Base-by-base conservation (phyloP, 2,329 filamentous ascomycete genomes). In the Dissoconium aciculare region DNA sequence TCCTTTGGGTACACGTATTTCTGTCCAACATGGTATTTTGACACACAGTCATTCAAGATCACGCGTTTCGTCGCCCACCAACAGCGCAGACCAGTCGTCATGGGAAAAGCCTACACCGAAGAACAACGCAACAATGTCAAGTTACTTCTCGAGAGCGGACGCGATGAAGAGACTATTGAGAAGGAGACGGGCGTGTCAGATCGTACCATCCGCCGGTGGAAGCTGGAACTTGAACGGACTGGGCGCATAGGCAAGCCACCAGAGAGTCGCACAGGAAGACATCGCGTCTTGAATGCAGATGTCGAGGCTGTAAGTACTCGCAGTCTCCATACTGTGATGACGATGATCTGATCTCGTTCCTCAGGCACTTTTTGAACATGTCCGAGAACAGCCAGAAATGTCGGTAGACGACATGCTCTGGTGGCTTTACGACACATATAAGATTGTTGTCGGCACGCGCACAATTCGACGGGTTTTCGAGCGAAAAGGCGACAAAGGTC, bases 341-440 rank as follows among this genome's bases (percentile, higher is more conserved):
- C 11, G 17, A 11, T 12, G 17, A 26, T n/a, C 8, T 10, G 9
- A 26, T 11, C n/a, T 27, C 26, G 15, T 14, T 14, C 11, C 17
- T 11, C 31, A 49, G 44, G 47, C 47, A 26, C 44, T 55, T 11
- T 51, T 52, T 40, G 47, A 52, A 28, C 45, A 53, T 44, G 47
- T 51, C 14, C 47, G 47, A 19, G 39, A 45, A 24, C 51, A 53
- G 28, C 51, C 49, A 29, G 48, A 51, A 17, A 42, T 52, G 42
- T 49, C 48, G 8, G 50, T 54, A 27, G 52, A 55, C 30, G 51
- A 55, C 33, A 55, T 55, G 50, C 42, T 54, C 8, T 55, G 52
- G 52, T 55, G 51, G 51, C 38, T 55, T 5, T 53, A 54, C 41
- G 51, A 55, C 25, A 46, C 41, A 2, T 47, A 53, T 35, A 44